A percentile compares a stretch with the other conserved stretches of the same genome.
phyloP scores from a whole-genome alignment of 2,329 filamentous ascomycete genomes.

The Aspergillus neoniger region DNA sequence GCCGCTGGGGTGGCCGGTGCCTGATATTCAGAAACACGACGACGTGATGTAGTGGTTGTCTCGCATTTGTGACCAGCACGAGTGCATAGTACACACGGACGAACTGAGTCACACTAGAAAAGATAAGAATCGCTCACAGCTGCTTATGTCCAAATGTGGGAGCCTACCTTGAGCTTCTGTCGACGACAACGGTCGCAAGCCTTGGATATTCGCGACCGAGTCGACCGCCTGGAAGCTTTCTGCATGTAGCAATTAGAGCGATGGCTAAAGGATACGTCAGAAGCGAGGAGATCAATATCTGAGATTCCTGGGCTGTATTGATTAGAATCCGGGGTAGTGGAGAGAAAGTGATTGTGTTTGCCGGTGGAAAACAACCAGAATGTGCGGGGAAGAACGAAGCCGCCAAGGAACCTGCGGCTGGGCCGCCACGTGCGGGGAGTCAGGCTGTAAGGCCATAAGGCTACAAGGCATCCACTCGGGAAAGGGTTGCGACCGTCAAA shows the following conservation, averaged over 20 bases:
- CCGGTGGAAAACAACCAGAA: neutral
- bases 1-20: neutral
- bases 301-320: too few relatives aligned
- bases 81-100: neutral
- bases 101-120: neutral
- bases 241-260: neutral
- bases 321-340: neutral
- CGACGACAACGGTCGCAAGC: slow-evolving; percentile 6
- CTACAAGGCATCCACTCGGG: too few relatives aligned
- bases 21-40: neutral
- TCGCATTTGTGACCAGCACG: slow-evolving; percentile 1
- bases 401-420: too few relatives aligned
- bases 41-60: neutral
- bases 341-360: neutral
- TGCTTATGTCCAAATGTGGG: too few relatives aligned
- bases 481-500: too few relatives aligned
- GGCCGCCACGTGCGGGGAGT: too few relatives aligned
- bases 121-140: neutral
- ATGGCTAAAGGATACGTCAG: too few relatives aligned
- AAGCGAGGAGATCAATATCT: too few relatives aligned
- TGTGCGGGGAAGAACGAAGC: neutral
- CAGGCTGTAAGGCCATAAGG: too few relatives aligned
- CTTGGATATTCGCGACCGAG: neutral
- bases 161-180: slow-evolving; percentile 5
- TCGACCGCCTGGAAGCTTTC: neutral